A percentile compares a stretch with the other conserved stretches of the same genome.
These are phyloP conservation scores for Coix lacrymajobi DNA, from an alignment of 176 grass and related monocot species.

Conservation along the genomic window DNA sequence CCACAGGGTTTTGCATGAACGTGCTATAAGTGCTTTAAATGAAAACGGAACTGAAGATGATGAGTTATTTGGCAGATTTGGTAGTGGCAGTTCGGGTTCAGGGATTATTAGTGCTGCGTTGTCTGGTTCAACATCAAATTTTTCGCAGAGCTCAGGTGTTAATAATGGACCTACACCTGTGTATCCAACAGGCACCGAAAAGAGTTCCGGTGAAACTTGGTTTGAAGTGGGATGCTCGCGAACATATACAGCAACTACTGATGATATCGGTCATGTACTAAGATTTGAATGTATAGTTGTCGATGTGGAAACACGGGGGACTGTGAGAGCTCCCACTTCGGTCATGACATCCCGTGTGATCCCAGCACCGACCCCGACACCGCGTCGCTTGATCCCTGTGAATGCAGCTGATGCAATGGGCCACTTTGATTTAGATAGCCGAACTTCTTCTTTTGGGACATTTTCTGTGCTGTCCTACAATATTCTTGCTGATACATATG, in stretches of 20 bases:
- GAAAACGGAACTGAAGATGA: constrained; percentile 83
- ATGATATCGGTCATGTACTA: constrained; percentile 81
- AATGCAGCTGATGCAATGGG: constrained; percentile 46
- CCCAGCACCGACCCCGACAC: constrained; percentile 75
- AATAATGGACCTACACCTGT: constrained; percentile 45
- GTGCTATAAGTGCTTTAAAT: constrained; percentile 53
- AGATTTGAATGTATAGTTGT: constrained; percentile 75
- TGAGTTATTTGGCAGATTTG: constrained; percentile 60
- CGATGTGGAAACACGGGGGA: constrained; percentile 49
- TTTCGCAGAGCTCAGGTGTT: constrained; percentile 31
- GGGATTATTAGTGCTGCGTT: constrained; percentile 26
- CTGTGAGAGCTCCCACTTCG: constrained; percentile 48
- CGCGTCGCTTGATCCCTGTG: constrained; percentile 66
- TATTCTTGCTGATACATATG: constrained; percentile 80
- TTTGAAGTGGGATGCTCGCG: constrained; percentile 64
- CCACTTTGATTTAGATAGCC: constrained; percentile 49
- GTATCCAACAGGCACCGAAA: constrained; percentile 43
- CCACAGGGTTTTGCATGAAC: constrained; percentile 73
- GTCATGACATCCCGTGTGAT: constrained; percentile 76
- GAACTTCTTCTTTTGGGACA: constrained; percentile 54
- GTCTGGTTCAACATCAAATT: constrained; percentile 43
- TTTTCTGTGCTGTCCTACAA: constrained; percentile 92
- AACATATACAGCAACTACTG: constrained; percentile 69
- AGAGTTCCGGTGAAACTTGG: constrained; percentile 69
- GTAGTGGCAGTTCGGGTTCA: constrained; percentile 31